Percentiles rank a stretch among this genome's conserved stretches.
Conservation (phyloP, 768 basidiomycete species). For the Boletales sp. region DNA sequence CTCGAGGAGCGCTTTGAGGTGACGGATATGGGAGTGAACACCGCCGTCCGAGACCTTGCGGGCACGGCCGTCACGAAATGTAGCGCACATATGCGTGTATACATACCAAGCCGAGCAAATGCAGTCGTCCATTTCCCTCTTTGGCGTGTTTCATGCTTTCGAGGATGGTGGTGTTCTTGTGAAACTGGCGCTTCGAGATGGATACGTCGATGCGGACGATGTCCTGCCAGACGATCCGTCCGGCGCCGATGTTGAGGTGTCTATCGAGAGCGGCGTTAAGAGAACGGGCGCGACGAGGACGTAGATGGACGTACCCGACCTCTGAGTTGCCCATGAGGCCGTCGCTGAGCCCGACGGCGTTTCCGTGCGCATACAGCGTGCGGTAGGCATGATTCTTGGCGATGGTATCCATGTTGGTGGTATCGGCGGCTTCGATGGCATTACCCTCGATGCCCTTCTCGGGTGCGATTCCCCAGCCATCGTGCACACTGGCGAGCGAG, state of each 20-base stretch:
- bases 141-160: conserved; percentile 75
- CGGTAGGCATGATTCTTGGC: conserved; percentile 71
- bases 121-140: conserved; percentile 76
- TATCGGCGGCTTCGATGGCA: conserved; percentile 81
- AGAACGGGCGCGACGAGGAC: neutral
- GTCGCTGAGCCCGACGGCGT: conserved; percentile 89
- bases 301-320: conserved; percentile 69
- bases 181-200: conserved; percentile 86
- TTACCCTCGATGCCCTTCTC: conserved; percentile 75
- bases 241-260: conserved; percentile 93
- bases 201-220: conserved; percentile 92
- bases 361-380: conserved; percentile 77
- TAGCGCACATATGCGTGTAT: neutral
- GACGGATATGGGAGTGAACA: conserved; percentile 93
- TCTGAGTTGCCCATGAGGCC: conserved; percentile 98
- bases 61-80: conserved; percentile 2
- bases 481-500: conserved; percentile 66
- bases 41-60: conserved; percentile 86
- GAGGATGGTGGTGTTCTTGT: conserved; percentile 71
- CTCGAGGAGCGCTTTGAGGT: conserved; percentile 87
- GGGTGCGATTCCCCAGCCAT: conserved; percentile 88
- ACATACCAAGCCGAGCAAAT: conserved; percentile 82
- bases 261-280: conserved; percentile 36
- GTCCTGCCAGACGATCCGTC: conserved; percentile 95
- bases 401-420: conserved; percentile 87